Evolutionary conservation across 345 rosid genomes (phyloP).

Genomic region (Mangifera indica): DNA sequence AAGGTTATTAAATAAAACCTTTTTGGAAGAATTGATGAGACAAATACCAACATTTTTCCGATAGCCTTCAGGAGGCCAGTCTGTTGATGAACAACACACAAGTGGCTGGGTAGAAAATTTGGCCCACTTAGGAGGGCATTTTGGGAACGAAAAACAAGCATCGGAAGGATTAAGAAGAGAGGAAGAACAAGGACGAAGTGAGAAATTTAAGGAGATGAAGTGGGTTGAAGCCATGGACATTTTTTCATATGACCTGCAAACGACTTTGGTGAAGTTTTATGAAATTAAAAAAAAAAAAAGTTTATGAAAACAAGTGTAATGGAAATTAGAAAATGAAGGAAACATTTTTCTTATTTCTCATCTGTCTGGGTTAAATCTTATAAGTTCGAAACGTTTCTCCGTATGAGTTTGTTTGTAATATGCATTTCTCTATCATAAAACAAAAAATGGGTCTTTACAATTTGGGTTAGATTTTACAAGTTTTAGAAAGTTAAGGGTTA

Average conservation of each 20-base stretch:
- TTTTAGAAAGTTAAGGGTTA: too few relatives aligned
- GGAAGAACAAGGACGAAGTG: slow-evolving; percentile 7
- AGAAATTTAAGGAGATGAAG: slow-evolving; percentile 20
- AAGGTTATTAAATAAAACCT: slow-evolving; percentile 36
- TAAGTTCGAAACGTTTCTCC: too few relatives aligned
- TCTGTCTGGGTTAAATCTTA: too few relatives aligned
- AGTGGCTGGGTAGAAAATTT: slow-evolving; percentile 34
- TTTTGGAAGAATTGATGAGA: slow-evolving; percentile 73
- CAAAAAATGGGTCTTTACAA: too few relatives aligned
- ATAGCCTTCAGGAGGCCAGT: slow-evolving; percentile 84
- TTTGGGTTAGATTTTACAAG: too few relatives aligned
- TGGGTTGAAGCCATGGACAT: slow-evolving; percentile 39
- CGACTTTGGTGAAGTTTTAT: too few relatives aligned
- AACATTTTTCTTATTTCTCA: too few relatives aligned
- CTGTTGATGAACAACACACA: slow-evolving; percentile 50
- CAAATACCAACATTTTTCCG: slow-evolving; percentile 92
- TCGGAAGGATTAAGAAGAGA: slow-evolving; percentile 10
- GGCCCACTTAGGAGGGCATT: slow-evolving; percentile 26
- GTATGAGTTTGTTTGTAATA: too few relatives aligned
- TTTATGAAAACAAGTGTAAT: too few relatives aligned
- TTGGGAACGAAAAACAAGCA: slow-evolving; percentile 23
- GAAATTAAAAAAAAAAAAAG: too few relatives aligned
- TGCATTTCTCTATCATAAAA: too few relatives aligned
- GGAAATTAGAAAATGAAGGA: too few relatives aligned
- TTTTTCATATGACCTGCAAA: background rate